Base-by-base conservation (phyloP, 257 asterid species). In the Handroanthus guayacan region DNA sequence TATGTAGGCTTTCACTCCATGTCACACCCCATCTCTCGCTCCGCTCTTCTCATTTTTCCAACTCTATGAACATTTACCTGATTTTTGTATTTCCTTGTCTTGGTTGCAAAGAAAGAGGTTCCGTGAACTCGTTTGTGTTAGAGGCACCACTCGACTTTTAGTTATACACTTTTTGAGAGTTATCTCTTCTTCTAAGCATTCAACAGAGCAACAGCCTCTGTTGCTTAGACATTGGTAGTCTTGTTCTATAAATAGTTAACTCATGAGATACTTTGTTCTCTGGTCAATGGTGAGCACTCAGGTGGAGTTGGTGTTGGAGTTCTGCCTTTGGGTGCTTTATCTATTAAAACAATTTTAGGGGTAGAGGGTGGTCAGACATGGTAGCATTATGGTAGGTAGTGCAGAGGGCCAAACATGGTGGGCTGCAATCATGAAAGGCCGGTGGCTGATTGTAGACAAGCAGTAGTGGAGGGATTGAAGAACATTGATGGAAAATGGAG, bases 291-390 rank as follows among this genome's bases (percentile, higher is more conserved):
- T 11, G 45, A 62, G 62, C 62, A 31, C 39, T 67, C 14, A 31
- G 50, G 37, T 51, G 31, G 17, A 6, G 3, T 36, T 16, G 25
- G 12, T 17, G n/a, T 62, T 74, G 18, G 25, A 9, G 16, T 2
- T 5, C 25, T 50, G 41, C 72, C 62, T 50, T 74, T 5, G 60
- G 43, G 43, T 43, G 69, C 68, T 43, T 43, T 14, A 57, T 41
- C n/a, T 12, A 43, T 43, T 44, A 18, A 41, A 41, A 25, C 31
- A 25, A 25, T 25, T 25, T 25, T 25, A 25, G 1, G 31, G 31
- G 31, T 25, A 1, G 31, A 25, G 31, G 31, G 1, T 25, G 31
- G 31, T 25, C 31, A 25, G 31, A 25, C 31, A 0, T 25, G 31
- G 31, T 25, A 1, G 31, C 31, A 25, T 25, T 25, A 1, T 25